phyloP scores from a whole-genome alignment of 805 yeast species.

The Wickerhamiella siamensis region DNA sequence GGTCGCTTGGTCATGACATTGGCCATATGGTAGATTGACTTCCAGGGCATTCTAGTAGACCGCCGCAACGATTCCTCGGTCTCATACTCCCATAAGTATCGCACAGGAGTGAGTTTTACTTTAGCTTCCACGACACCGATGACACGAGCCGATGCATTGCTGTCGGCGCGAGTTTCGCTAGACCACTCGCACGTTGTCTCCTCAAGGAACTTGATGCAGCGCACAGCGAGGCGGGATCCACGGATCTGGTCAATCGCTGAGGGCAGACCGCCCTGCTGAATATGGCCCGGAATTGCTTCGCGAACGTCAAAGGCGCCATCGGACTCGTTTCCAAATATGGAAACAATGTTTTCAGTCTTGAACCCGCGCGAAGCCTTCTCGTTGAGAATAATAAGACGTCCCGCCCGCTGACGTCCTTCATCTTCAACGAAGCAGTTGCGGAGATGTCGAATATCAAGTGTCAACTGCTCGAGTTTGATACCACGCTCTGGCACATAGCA shows the following conservation, averaged over 20 bases:
- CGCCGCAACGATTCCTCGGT: slow-evolving; percentile 69
- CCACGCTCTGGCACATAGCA: slow-evolving; percentile 84
- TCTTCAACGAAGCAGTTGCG: slow-evolving; percentile 57
- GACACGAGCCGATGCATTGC: slow-evolving; percentile 37
- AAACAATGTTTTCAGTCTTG: slow-evolving; percentile 68
- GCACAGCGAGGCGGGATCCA: slow-evolving; percentile 80
- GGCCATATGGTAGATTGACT: slow-evolving; percentile 54
- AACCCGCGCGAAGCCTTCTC: slow-evolving; percentile 72
- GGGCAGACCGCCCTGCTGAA: slow-evolving; percentile 94
- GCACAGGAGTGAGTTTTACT: slow-evolving; percentile 57
- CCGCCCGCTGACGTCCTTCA: slow-evolving; percentile 66
- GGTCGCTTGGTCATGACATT: slow-evolving; percentile 54
- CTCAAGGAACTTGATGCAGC: slow-evolving; percentile 80
- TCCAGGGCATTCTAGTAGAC: slow-evolving; percentile 85
- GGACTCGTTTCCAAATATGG: slow-evolving; percentile 69
- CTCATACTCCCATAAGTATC: slow-evolving; percentile 71
- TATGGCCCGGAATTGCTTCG: slow-evolving; percentile 95
- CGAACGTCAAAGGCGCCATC: slow-evolving; percentile 70
- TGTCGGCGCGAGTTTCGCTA: slow-evolving; percentile 7
- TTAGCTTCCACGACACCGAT: slow-evolving; percentile 72
- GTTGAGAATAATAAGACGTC: slow-evolving; percentile 72
- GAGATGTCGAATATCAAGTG: slow-evolving; percentile 60
- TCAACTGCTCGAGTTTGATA: slow-evolving; percentile 49
- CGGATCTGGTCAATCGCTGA: slow-evolving; percentile 86
- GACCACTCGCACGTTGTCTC: slow-evolving; percentile 16